Evolutionary conservation across 352 stramenopile genomes (phyloP), one percentile per base, ranked within the genome.

Genomic region (Globisporangium viniferum): DNA sequence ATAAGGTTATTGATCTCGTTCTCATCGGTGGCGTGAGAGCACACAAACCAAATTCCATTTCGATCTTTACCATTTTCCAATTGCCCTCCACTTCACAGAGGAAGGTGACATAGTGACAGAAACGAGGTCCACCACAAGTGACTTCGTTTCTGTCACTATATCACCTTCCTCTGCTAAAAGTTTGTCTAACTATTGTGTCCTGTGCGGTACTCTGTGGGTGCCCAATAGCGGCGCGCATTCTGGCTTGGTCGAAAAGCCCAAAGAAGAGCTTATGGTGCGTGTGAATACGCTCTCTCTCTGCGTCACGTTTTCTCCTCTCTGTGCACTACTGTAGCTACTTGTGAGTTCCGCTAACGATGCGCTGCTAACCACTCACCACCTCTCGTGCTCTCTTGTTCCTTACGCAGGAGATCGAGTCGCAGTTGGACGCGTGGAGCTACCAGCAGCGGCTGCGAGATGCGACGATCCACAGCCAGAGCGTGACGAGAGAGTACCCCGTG

Each of bases 401-500:
- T 22, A 49, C n/a, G 63, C 71, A 91, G 75, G 67, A 89, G 59
- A 81, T 79, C 7, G 66, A 81, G 59, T 44, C 59, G 29, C 66
- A 73, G 24, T 62, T 87, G 31, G 83, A 93, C 64, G 59, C 66
- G 36, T 81, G 70, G 75, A 75, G 75, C 64, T 90, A 82, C 68
- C 46, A 80, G 58, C 78, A 81, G 61, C 85, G 83, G 48, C 41
- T 75, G 35, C 71, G 67, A 27, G 82, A 92, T 73, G 83, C 85
- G 27, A 67, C 69, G 62, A 69, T 31, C 33, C 73, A 89, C 73
- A 92, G 79, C 74, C 73, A 71, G 18, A 69, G 73, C 22, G 68
- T 93, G 54, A 68, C 69, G 33, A 56, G 57, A 29, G 71, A 86
- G 35, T 84, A 77, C 66, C 80, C 85, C 10, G 59, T 84, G 46